A percentile compares a stretch with the other conserved stretches of the same genome.
phyloP scores from a whole-genome alignment of 2,329 filamentous ascomycete species.

The Rhinocladiella mackenziei region DNA sequence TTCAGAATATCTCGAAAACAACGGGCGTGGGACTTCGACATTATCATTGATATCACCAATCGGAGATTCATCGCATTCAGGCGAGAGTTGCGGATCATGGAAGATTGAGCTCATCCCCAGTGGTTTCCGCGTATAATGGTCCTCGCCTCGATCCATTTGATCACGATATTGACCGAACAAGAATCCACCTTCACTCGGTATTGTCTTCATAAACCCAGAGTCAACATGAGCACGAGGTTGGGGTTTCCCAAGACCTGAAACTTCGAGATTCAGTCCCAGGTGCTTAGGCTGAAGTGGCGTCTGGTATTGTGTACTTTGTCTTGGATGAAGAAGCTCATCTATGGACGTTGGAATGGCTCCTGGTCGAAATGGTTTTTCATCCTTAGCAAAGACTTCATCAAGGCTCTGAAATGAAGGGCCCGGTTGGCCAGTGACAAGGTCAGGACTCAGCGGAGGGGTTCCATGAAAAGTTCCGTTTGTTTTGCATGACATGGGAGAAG shows the following conservation, averaged over 20 bases:
- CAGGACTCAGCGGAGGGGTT: slow-evolving; percentile 7
- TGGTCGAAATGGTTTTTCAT: slow-evolving; percentile 4
- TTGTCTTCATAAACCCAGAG: slow-evolving; percentile 17
- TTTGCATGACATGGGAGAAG: slow-evolving; percentile 24
- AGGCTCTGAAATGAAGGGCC: slow-evolving; percentile 20
- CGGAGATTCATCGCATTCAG: not conserved
- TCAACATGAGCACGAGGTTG: slow-evolving; percentile 10
- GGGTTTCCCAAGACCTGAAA: not conserved
- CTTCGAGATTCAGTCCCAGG: not conserved
- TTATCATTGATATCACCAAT: not conserved
- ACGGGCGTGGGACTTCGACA: slow-evolving; percentile 23
- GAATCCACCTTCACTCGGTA: no score
- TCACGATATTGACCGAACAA: no score
- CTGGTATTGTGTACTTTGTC: not conserved
- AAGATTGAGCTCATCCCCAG: no score
- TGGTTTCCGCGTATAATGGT: no score
- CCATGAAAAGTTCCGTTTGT: slow-evolving; percentile 34
- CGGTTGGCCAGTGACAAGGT: slow-evolving; percentile 1
- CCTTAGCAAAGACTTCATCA: slow-evolving; percentile 19
- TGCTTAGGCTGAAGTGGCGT: not conserved
- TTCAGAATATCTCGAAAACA: slow-evolving; percentile 17
- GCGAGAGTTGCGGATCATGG: no score
- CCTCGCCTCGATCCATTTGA: no score
- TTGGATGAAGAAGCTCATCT: not conserved
- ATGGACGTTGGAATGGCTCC: not conserved